Evolutionary conservation across 495 filamentous ascomycete species (phyloP).

Genomic region (Bryoglossum gracile): DNA sequence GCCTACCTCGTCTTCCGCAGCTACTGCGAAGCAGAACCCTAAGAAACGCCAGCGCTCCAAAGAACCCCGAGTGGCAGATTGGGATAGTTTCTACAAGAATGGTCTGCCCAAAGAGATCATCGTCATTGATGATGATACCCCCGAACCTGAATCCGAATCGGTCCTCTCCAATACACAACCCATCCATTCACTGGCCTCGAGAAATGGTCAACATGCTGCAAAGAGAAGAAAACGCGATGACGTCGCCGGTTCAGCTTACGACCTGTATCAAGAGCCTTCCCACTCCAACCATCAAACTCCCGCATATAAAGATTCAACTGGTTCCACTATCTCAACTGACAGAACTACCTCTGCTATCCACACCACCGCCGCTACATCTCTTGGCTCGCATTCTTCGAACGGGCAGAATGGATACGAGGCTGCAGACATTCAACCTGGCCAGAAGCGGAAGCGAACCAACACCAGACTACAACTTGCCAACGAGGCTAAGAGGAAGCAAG

Average conservation of each 20-base stretch:
- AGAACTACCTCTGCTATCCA: slow-evolving; percentile 76
- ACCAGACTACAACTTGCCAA: slow-evolving; percentile 71
- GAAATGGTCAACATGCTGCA: slow-evolving; percentile 29
- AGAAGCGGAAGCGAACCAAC: slow-evolving; percentile 78
- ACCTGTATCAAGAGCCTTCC: slow-evolving; percentile 52
- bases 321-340: slow-evolving; percentile 70
- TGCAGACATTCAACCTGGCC: slow-evolving; percentile 48
- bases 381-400: slow-evolving; percentile 64
- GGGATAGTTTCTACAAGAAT: slow-evolving; percentile 87
- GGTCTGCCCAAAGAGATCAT: slow-evolving; percentile 90
- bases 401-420: slow-evolving; percentile 50
- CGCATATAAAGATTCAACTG: slow-evolving; percentile 55
- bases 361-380: slow-evolving; percentile 86
- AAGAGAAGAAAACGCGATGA: slow-evolving; percentile 45
- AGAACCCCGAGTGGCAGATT: slow-evolving; percentile 54
- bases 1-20: slow-evolving; percentile 27
- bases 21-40: slow-evolving; percentile 22
- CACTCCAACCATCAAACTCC: slow-evolving; percentile 68
- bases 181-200: slow-evolving; percentile 6
- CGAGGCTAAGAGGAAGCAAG: slow-evolving; percentile 69
- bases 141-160: slow-evolving; percentile 15
- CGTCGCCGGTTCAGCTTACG: slow-evolving; percentile 40
- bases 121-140: slow-evolving; percentile 82
- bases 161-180: slow-evolving; percentile 16
- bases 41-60: slow-evolving; percentile 49